These are phyloP conservation scores for Lentinula boryana DNA, from an alignment of 768 basidiomycete species.

Conservation along the genomic window DNA sequence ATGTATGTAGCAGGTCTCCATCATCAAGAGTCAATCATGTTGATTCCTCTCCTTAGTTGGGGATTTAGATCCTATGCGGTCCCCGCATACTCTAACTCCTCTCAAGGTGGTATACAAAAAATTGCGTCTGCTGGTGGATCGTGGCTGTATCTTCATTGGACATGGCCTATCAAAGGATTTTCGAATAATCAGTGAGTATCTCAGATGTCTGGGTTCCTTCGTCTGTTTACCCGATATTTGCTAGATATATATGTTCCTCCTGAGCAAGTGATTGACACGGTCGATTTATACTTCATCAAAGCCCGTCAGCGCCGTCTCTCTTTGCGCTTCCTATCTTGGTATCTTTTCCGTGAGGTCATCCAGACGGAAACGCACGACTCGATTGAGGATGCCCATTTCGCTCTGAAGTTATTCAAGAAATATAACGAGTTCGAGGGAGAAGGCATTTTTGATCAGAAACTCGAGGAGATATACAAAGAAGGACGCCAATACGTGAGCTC, in stretches of 20 bases:
- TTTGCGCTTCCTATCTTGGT: slow-evolving; percentile 91
- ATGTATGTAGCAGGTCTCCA: slow-evolving; percentile 43
- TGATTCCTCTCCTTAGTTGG: slow-evolving; percentile 57
- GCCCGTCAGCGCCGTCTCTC: slow-evolving; percentile 83
- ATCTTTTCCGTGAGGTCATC: slow-evolving; percentile 85
- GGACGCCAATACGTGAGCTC: slow-evolving; percentile 59
- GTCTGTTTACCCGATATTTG: neutral
- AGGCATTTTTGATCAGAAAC: slow-evolving; percentile 76
- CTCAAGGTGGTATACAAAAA: slow-evolving; percentile 99
- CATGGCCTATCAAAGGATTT: slow-evolving; percentile 98
- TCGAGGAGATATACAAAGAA: slow-evolving; percentile 80
- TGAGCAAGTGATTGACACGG: slow-evolving; percentile 93
- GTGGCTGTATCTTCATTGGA: slow-evolving; percentile 94
- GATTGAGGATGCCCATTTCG: slow-evolving; percentile 93
- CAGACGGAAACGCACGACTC: slow-evolving; percentile 95
- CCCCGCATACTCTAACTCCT: slow-evolving; percentile 86
- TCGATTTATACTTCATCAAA: slow-evolving; percentile 89
- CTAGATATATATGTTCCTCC: slow-evolving; percentile 95
- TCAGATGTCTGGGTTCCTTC: neutral
- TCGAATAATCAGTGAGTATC: slow-evolving; percentile 86
- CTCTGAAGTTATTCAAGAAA: slow-evolving; percentile 78
- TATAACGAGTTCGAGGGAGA: slow-evolving; percentile 72
- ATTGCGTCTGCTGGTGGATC: slow-evolving; percentile 84
- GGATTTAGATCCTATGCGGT: slow-evolving; percentile 81
- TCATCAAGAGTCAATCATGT: slow-evolving; percentile 5